Evolutionary conservation across 108 stramenopile species (phyloP), one percentile per base, ranked within the genome.

Genomic region (Nannochloropsis oceanica): DNA sequence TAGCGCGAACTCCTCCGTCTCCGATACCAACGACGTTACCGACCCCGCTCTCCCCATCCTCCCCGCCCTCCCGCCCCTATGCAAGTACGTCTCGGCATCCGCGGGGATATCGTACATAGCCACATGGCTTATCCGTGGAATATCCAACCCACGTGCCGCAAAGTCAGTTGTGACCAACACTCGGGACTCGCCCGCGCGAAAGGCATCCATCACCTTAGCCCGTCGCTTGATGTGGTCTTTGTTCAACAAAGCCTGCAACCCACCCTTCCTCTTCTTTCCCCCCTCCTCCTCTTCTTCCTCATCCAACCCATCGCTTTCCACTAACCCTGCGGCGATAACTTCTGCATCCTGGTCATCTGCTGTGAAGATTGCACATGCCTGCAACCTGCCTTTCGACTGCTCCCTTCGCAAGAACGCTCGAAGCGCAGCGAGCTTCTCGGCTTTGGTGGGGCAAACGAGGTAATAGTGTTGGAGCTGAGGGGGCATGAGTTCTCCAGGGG

Each of bases 401-500:
- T 95, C 93, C 81, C 93, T 93, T 83, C 85, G 90, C 42, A 96
- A 14, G 82, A 95, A 82, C 24, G 93, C 87, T 26, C 94, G 90
- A 81, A 96, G 86, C 25, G 93, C 93, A 0, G 90, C 88, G 81
- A 95, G 83, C 91, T 95, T 96, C 44, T 93, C 91, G 25, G 92
- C 91, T n/a, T 73, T 73, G 20, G 89, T 89, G 8, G 93, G 92
- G 25, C 82, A 82, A 81, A 95, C 93, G 80, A 94, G 91, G 88
- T 94, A 95, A 27, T 89, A 88, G 90, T 96, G 95, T 50, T 91
- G 79, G 83, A 96, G 90, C 20, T 93, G 93, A 0, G 94, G 92
- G 42, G 96, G 96, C 42, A 95, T 87, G 43, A 95, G 81, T 85
- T 95, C 94, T 34, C 94, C 94, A 0, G 94, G 93, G 59, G 87